Evolutionary conservation across 495 filamentous ascomycete species (phyloP), one percentile per base, ranked within the genome.

Genomic region (Xylaria longipes): DNA sequence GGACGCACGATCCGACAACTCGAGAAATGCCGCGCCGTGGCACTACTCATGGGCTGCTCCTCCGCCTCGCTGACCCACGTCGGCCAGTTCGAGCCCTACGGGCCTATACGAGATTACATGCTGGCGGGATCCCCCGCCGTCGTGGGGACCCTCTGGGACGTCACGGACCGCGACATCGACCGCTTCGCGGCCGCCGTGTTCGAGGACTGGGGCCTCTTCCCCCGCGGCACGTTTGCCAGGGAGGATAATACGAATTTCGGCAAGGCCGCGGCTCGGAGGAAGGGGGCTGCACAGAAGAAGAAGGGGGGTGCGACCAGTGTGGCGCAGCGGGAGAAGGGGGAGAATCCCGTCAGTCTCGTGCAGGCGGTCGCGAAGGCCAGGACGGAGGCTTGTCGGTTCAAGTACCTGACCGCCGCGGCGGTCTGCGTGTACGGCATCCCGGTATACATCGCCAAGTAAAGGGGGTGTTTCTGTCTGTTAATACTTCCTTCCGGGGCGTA

Each of bases 151-250:
- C 84, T 99, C 45, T 99, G 96, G 96, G 96, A 99, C 80, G 96
- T 99, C 27, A 99, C 97, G 15, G 96, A 99, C 75, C 91, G 92
- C 73, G 96, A 99, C 78, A 96, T 97, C 75, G 96, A 99, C 83
- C 91, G 94, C 45, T 97, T 98, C 78, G 90, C 94, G 0, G 88
- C 89, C 29, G 83, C 87, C 20, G 83, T 91, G 3, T 90, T 97
- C 62, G 91, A 95, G 77, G 87, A 90, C 67, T 99, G 96, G 96
- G 96, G 96, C 17, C 77, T 99, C 3, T 82, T 94, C 35, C 75
- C 75, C 0, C 25, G 60, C 14, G 84, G 83, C 27, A 75, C 74
- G 0, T 81, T 84, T 31, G 77, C 66, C 17, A 71, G 76, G 72
- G 74, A 76, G 50, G 73, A 70, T 39, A 20, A 37, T n/a, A 65